A percentile compares a stretch with the other conserved stretches of the same genome.
Conservation (phyloP, 129 eudicot species). For the Rutidosis leptorrhynchoides region DNA sequence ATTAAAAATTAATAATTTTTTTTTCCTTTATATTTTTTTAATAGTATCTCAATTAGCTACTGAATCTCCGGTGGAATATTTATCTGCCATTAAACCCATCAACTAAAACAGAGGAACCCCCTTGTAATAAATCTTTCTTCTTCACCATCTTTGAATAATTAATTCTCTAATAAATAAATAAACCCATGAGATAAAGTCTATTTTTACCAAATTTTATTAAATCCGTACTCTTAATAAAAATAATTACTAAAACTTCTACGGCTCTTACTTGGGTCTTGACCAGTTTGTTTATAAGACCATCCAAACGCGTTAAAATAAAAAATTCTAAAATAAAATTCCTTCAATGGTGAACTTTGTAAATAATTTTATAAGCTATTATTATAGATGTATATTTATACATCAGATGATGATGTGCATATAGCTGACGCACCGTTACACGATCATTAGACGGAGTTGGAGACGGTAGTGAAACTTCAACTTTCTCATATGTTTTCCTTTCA, state of each 20-base stretch:
- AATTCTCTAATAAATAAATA: too few species aligned
- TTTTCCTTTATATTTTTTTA: too few species aligned
- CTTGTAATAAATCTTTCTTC: background rate
- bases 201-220: constrained; percentile 4
- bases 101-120: constrained; percentile 11
- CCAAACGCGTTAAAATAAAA: background rate
- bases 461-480: constrained; percentile 87
- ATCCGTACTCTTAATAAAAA: background rate
- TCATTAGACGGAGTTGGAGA: constrained; percentile 96
- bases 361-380: constrained; percentile 9
- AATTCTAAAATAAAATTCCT: background rate
- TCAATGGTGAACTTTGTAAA: background rate
- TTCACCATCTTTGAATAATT: too few species aligned
- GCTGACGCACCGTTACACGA: constrained; percentile 96
- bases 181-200: background rate
- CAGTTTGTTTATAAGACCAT: background rate
- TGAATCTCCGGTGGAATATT: background rate
- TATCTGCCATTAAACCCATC: background rate
- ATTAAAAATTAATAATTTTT: background rate
- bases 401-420: constrained; percentile 38
- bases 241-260: background rate
- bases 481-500: constrained; percentile 40
- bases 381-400: constrained; percentile 38
- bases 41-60: background rate
- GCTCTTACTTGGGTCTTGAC: background rate